phyloP scores from a whole-genome alignment of 331 rosid genomes.

The Ulmus americana region DNA sequence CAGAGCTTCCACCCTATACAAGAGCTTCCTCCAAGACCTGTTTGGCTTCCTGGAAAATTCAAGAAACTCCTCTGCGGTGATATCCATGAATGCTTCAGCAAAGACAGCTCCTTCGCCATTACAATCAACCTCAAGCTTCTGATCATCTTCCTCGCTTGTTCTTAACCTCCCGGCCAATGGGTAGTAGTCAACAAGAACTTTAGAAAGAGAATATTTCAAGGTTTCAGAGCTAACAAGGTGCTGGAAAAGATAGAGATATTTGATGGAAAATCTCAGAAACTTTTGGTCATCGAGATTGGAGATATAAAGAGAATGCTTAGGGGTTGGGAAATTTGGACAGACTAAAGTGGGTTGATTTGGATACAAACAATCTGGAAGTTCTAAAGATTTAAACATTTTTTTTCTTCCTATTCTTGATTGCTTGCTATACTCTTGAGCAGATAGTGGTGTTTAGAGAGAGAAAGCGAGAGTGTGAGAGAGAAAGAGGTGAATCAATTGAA shows the following conservation, averaged over 20 bases:
- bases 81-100: constrained; percentile 71
- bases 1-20: constrained; percentile 47
- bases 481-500: constrained; percentile 1
- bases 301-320: constrained; percentile 61
- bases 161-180: constrained; percentile 79
- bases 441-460: constrained; percentile 2
- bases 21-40: constrained; percentile 65
- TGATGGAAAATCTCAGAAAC: constrained; percentile 71
- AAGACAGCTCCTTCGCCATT: constrained; percentile 77
- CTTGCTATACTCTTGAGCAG: background rate
- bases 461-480: constrained; percentile 3
- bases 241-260: constrained; percentile 58
- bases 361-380: constrained; percentile 71
- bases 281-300: constrained; percentile 85
- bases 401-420: background rate
- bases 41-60: constrained; percentile 45
- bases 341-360: constrained; percentile 32
- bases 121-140: constrained; percentile 71
- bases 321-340: constrained; percentile 58
- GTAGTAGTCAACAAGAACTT: constrained; percentile 66
- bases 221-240: constrained; percentile 39
- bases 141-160: constrained; percentile 31
- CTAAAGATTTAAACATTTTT: constrained; percentile 41
- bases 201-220: constrained; percentile 53
- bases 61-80: constrained; percentile 48